Evolutionary conservation across 805 yeast genomes (phyloP), one percentile per base, ranked within the genome.

Genomic region (Naumovozyma castellii): DNA sequence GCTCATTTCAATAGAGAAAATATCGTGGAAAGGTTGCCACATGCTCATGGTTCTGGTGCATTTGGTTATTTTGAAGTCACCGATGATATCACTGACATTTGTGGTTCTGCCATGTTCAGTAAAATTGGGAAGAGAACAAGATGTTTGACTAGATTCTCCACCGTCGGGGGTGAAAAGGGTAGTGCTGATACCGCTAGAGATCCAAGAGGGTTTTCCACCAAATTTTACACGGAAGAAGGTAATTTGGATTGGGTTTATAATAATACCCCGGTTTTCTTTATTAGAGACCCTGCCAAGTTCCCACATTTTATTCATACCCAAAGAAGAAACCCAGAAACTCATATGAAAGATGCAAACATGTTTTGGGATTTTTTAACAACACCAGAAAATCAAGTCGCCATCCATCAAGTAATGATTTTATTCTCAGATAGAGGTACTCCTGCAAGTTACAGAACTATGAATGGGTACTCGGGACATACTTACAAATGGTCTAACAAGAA

Each of bases 31-130:
- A 73, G 95, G 65, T 94, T 85, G 42, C 95, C 86, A 28, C 95
- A 85, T 57, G 95, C 95, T 40, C 85, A 85, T 61, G 95, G 95
- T 50, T 82, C 88, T 12, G 95, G 95, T 57, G 95, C 95, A 8
- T 84, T 71, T 59, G 95, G 95, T 49, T 73, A 71, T 49, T 86
- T 86, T 59, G 94, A 83, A 62, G 88, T 81, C 38, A 85, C 95
- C 10, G 90, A 85, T 51, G 94, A 84, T 53, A 78, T 84, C 54
- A 66, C 84, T 8, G 90, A 83, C 58, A 54, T 83, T 35, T 76
- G 82, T 56, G 68, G 73, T 18, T 78, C 92, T 37, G 75, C 75
- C 41, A 83, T 86, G 66, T 73, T 86, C 50, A 73, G 74, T 48
- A 67, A 73, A 35, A 71, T 82, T 41, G 96, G 96, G 50, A 84